Evolutionary conservation across 2,329 filamentous ascomycete species (phyloP), one percentile per base, ranked within the genome.

Genomic region (Fusarium transvaalense): DNA sequence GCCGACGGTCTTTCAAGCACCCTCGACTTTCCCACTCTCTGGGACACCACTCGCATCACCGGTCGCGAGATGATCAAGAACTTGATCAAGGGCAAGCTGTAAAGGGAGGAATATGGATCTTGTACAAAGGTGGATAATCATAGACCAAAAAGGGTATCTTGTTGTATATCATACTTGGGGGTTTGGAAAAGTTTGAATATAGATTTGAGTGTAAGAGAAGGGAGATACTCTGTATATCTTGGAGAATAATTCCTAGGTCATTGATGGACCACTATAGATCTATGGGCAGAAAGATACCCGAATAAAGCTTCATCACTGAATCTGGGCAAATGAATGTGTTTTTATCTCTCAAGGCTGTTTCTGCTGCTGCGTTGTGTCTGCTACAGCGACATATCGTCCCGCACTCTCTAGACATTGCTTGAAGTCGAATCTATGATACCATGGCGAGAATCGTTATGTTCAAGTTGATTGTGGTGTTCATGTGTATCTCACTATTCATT

Each of bases 1-100:
- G 92, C 93, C 67, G 94, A 97, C 80, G 89, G 88, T 46, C 85
- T 97, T 61, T 88, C 85, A 56, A 94, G 90, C 80, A 97, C 93
- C 6, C 83, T 97, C 70, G 94, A 97, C 79, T 87, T 97, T 77
- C 88, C 87, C n/a, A 97, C 93, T 3, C 79, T 97, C 75, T 96
- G 91, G 91, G 86, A 86, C 74, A 97, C 92, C n/a, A 87, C 87
- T 34, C 84, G 82, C 68, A 85, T 95, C 63, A 97, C 93, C 2
- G 93, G 83, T 3, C 82, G 88, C 60, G 88, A 94, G 84, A 97
- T 96, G 89, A 81, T 93, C 63, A 78, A 79, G 34, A 95, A 97
- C 79, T 77, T 97, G 78, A 76, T 90, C 61, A 80, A 84, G 74
- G 87, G 87, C 60, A 96, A 96, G 87, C 79, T 95, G 61, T 93